These are phyloP conservation scores for Globisporangium apiculatum DNA, from an alignment of 352 stramenopile species.

Conservation along the genomic window DNA sequence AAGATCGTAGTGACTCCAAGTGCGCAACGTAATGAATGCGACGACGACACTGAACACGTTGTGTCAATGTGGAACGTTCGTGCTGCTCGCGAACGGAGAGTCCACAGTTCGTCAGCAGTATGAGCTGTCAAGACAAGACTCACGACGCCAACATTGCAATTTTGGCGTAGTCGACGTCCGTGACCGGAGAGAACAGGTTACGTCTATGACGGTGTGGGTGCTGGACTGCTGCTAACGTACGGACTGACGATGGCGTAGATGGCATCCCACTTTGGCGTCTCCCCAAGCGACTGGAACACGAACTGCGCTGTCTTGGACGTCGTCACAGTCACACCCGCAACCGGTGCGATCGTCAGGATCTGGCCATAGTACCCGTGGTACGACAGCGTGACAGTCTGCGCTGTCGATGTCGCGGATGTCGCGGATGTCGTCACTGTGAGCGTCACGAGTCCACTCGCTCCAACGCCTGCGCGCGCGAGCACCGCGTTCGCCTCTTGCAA, in stretches of 20 bases:
- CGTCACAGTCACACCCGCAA: neutral
- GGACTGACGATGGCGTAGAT: neutral
- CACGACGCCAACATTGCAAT: too few relatives aligned
- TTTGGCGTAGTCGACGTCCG: too few relatives aligned
- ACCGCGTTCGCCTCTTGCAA: neutral
- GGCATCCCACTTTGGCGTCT: neutral
- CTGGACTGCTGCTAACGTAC: neutral
- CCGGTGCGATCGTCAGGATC: neutral
- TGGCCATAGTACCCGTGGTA: conserved; percentile 5
- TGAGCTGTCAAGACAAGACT: too few relatives aligned
- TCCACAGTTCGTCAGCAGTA: too few relatives aligned
- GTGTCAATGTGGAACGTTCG: too few relatives aligned
- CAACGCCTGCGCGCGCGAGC: neutral
- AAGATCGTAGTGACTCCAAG: too few relatives aligned
- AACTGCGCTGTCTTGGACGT: neutral
- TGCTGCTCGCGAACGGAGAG: too few relatives aligned
- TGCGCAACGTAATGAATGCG: too few relatives aligned
- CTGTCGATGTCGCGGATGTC: neutral
- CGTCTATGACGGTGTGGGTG: neutral
- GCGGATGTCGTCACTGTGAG: neutral
- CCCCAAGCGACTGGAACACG: conserved; percentile 10
- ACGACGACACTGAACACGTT: too few relatives aligned
- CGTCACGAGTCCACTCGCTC: neutral
- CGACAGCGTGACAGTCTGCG: neutral
- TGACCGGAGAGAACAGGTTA: neutral